A percentile compares a stretch with the other conserved stretches of the same genome.
phyloP scores from a whole-genome alignment of 2,329 filamentous ascomycete genomes.

The Torrubiella hemipterigena region DNA sequence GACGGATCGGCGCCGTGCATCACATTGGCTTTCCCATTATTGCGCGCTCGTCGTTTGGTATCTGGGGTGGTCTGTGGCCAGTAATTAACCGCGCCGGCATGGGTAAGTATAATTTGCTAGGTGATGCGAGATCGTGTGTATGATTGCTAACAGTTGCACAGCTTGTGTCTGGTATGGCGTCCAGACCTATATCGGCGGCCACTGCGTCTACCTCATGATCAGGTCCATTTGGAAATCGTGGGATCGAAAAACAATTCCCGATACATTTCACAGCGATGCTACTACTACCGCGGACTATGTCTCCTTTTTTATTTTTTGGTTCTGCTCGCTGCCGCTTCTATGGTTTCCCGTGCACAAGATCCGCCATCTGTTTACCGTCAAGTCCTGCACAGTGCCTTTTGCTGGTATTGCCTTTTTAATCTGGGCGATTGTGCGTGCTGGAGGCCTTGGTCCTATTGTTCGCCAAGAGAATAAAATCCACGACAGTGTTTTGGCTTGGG shows the following conservation, averaged over 20 bases:
- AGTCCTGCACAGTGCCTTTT: constrained; percentile 70
- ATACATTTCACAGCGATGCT: constrained; percentile 53
- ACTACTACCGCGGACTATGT: constrained; percentile 65
- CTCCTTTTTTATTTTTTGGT: constrained; percentile 82
- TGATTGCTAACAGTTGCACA: constrained; percentile 14
- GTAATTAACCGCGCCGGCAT: constrained; percentile 82
- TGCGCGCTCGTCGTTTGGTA: constrained; percentile 66
- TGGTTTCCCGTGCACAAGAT: constrained; percentile 87
- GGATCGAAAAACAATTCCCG: constrained; percentile 47
- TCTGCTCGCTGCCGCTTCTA: constrained; percentile 67
- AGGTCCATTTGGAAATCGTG: constrained; percentile 66
- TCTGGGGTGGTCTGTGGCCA: constrained; percentile 83
- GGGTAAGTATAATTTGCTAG: constrained; percentile 27
- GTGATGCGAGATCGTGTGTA: too few relatives aligned
- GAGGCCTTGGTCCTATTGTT: constrained; percentile 75
- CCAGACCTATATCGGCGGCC: constrained; percentile 72
- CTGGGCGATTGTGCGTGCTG: constrained; percentile 72
- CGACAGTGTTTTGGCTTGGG: constrained; percentile 67
- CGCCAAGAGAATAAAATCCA: constrained; percentile 49
- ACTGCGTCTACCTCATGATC: constrained; percentile 84
- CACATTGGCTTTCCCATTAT: constrained; percentile 84
- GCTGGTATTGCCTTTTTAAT: constrained; percentile 78
- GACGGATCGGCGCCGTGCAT: constrained; percentile 75
- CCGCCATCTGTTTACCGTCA: constrained; percentile 82
- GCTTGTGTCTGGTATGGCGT: constrained; percentile 84